Conservation (phyloP, 1,284 basidiomycete genomes). For the Puccinia coronata region DNA sequence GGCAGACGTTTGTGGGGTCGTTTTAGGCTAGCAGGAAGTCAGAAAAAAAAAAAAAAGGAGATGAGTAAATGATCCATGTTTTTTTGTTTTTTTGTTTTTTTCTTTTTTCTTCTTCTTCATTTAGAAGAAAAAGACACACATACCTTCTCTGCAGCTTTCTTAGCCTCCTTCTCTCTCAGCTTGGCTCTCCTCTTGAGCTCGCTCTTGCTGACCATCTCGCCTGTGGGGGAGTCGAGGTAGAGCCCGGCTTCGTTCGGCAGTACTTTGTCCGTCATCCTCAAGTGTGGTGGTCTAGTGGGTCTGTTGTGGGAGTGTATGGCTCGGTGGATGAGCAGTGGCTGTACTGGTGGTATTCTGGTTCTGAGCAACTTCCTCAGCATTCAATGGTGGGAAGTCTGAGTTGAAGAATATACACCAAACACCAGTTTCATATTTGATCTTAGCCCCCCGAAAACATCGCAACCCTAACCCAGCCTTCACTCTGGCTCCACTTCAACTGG, state of each 20-base stretch:
- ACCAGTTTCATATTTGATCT: too few relatives aligned
- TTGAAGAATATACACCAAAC: too few relatives aligned
- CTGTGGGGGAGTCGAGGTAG: slow-evolving; percentile 76
- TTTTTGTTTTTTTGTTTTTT: neutral
- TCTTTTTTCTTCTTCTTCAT: neutral
- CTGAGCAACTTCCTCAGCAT: neutral
- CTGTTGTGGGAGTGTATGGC: neutral
- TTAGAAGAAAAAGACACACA: too few relatives aligned
- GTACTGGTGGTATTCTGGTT: neutral
- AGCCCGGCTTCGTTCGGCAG: slow-evolving; percentile 29
- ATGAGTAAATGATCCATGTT: neutral
- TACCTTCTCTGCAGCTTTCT: slow-evolving; percentile 70
- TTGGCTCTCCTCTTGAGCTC: slow-evolving; percentile 89
- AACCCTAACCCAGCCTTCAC: neutral
- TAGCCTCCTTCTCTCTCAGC: slow-evolving; percentile 78
- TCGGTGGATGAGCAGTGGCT: neutral
- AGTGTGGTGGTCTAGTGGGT: neutral
- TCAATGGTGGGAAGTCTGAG: neutral
- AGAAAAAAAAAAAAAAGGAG: neutral
- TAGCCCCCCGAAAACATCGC: too few relatives aligned
- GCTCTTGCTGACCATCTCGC: slow-evolving; percentile 91
- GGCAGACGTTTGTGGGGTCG: slow-evolving; percentile 59
- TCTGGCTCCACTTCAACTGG: too few relatives aligned
- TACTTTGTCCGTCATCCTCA: slow-evolving; percentile 22
- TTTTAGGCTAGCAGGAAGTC: slow-evolving; percentile 54